These are phyloP conservation scores for Tolypocladium cylindrosporum DNA, from an alignment of 2,329 filamentous ascomycete species.

Conservation along the genomic window DNA sequence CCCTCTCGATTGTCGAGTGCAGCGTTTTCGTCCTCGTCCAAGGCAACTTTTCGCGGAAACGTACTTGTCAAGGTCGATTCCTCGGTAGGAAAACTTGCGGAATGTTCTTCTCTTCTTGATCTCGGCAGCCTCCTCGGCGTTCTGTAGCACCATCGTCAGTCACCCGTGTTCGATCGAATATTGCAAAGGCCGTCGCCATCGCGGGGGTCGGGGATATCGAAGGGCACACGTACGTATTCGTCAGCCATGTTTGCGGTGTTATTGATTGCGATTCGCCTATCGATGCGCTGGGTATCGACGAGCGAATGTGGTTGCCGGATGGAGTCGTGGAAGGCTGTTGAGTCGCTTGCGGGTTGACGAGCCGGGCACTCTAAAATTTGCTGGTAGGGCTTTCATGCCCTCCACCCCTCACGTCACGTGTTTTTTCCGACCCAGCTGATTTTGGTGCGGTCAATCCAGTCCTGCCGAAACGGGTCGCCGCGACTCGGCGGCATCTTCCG, in stretches of 20 bases:
- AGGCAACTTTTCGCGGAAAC: constrained; percentile 25
- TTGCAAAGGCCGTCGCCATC: constrained; percentile 14
- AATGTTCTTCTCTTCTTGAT: constrained; percentile 99
- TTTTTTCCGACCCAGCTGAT: background rate
- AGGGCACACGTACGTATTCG: constrained; percentile 65
- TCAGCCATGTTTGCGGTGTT: constrained; percentile 66
- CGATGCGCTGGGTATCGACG: constrained; percentile 30
- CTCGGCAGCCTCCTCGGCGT: constrained; percentile 97
- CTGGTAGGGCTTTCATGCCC: constrained; percentile 31
- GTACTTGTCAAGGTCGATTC: constrained; percentile 99
- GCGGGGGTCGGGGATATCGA: constrained; percentile 14
- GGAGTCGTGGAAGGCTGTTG: constrained; percentile 21
- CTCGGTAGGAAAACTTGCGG: constrained; percentile 99
- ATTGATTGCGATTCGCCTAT: constrained; percentile 33
- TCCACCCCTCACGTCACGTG: constrained; percentile 22
- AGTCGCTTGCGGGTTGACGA: constrained; percentile 16
- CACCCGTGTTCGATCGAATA: constrained; percentile 4
- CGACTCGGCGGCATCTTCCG: background rate
- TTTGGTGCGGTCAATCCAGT: background rate
- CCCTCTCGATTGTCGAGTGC: background rate
- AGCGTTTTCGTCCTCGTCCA: background rate
- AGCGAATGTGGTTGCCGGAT: constrained; percentile 29
- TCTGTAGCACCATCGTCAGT: constrained; percentile 43
- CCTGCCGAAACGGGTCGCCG: background rate
- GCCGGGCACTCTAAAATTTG: constrained; percentile 22